phyloP scores from a whole-genome alignment of 2,329 filamentous ascomycete genomes.

The Colletotrichum sansevieriae region DNA sequence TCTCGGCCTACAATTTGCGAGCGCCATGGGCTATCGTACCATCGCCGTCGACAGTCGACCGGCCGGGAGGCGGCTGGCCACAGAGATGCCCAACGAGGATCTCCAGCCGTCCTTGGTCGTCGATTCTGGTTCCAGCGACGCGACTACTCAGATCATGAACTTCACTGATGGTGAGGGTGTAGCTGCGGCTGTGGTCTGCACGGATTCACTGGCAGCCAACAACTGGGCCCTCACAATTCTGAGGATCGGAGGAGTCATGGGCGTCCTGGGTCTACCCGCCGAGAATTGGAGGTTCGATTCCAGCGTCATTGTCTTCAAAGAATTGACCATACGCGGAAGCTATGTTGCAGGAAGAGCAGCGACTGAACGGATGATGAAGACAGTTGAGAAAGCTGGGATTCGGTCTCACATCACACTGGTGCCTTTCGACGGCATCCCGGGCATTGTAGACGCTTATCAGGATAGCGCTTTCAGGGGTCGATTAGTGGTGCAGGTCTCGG shows the following conservation, averaged over 20 bases:
- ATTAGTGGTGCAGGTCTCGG: slow-evolving; percentile 47
- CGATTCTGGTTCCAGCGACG: slow-evolving; percentile 44
- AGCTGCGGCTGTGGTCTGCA: slow-evolving; percentile 50
- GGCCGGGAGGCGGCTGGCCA: slow-evolving; percentile 48
- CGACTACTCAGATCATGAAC: slow-evolving; percentile 43
- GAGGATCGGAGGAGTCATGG: slow-evolving; percentile 48
- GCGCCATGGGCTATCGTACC: slow-evolving; percentile 51
- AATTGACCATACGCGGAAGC: slow-evolving; percentile 49
- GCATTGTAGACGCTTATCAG: slow-evolving; percentile 47
- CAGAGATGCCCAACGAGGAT: slow-evolving; percentile 43
- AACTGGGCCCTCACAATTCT: slow-evolving; percentile 48
- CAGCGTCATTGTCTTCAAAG: slow-evolving; percentile 47
- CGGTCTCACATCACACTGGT: slow-evolving; percentile 47
- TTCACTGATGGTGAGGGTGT: slow-evolving; percentile 50
- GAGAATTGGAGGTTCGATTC: slow-evolving; percentile 51
- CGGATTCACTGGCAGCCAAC: slow-evolving; percentile 49
- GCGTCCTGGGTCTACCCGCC: slow-evolving; percentile 49
- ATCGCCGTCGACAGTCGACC: slow-evolving; percentile 52
- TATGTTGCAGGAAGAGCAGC: slow-evolving; percentile 49
- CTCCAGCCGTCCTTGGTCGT: slow-evolving; percentile 48
- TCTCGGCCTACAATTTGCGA: slow-evolving; percentile 53
- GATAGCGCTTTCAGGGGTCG: slow-evolving; percentile 48
- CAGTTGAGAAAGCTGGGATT: slow-evolving; percentile 46
- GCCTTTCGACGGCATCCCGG: slow-evolving; percentile 46
- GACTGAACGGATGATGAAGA: slow-evolving; percentile 49